phyloP scores from a whole-genome alignment of 1,284 basidiomycete species.

The Rhodotorula sp. region DNA sequence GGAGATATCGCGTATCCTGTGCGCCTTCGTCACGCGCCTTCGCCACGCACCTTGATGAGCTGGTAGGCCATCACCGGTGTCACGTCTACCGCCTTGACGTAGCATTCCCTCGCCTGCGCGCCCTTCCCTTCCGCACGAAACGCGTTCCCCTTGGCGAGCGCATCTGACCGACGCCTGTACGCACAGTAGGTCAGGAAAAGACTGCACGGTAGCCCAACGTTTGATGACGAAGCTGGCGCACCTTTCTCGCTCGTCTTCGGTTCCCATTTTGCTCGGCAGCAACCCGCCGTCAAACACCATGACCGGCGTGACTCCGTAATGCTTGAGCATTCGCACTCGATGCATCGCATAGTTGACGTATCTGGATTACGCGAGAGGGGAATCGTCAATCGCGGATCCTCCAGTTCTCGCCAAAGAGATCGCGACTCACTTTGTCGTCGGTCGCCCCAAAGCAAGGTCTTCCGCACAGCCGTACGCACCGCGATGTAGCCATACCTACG shows the following conservation, averaged over 20 bases:
- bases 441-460: constrained; percentile 80
- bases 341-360: constrained; percentile 98
- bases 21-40: neutral
- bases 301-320: constrained; percentile 82
- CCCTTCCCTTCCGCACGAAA: constrained; percentile 74
- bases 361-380: constrained; percentile 52
- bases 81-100: constrained; percentile 89
- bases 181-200: neutral
- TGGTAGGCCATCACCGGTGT: constrained; percentile 97
- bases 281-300: constrained; percentile 96
- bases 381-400: no score
- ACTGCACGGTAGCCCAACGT: no score
- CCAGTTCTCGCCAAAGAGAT: no score
- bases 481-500: constrained; percentile 97
- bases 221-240: constrained; percentile 41
- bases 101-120: constrained; percentile 79
- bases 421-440: constrained; percentile 67
- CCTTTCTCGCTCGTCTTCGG: constrained; percentile 75
- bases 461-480: constrained; percentile 89
- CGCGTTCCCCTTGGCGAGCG: constrained; percentile 65
- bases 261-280: constrained; percentile 88
- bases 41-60: constrained; percentile 76
- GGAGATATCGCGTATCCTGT: no score
- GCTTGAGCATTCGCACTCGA: constrained; percentile 77
- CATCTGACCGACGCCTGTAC: constrained; percentile 62